Evolutionary conservation across 2,329 filamentous ascomycete genomes (phyloP).

Genomic region (Botrytis deweyae): DNA sequence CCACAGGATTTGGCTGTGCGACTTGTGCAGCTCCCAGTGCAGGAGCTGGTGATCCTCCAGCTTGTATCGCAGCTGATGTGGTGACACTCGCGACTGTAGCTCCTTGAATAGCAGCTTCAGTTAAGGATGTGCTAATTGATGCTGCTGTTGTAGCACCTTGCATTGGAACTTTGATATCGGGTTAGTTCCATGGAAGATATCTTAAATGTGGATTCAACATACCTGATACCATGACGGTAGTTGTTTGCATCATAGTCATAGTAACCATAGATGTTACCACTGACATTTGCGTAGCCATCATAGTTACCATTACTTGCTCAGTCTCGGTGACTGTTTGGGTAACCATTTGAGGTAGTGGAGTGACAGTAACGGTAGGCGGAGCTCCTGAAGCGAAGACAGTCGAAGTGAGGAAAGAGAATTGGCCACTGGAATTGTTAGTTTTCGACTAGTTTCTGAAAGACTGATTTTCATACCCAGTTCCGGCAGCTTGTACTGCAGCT

Average conservation of each 20-base stretch:
- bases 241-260: slow-evolving; percentile 23
- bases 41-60: slow-evolving; percentile 4
- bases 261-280: slow-evolving; percentile 28
- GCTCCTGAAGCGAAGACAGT: slow-evolving; percentile 40
- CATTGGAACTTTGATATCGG: not conserved
- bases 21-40: slow-evolving; percentile 18
- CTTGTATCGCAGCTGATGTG: not conserved
- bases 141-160: not conserved
- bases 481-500: slow-evolving; percentile 20
- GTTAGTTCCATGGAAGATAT: slow-evolving; percentile 3
- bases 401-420: slow-evolving; percentile 43
- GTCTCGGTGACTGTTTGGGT: slow-evolving; percentile 29
- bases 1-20: slow-evolving; percentile 17
- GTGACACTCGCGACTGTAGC: not conserved
- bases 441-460: not conserved
- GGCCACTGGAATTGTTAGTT: slow-evolving; percentile 30
- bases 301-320: slow-evolving; percentile 2
- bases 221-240: slow-evolving; percentile 17
- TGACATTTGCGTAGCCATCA: slow-evolving; percentile 14
- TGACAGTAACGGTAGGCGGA: slow-evolving; percentile 42
- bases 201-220: not conserved
- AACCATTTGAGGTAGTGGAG: slow-evolving; percentile 36
- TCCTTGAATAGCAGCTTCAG: slow-evolving; percentile 1
- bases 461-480: slow-evolving; percentile 8
- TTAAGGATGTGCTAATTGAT: not conserved